phyloP scores from a whole-genome alignment of 1,284 basidiomycete genomes.

The Cutaneotrichosporon sp. region DNA sequence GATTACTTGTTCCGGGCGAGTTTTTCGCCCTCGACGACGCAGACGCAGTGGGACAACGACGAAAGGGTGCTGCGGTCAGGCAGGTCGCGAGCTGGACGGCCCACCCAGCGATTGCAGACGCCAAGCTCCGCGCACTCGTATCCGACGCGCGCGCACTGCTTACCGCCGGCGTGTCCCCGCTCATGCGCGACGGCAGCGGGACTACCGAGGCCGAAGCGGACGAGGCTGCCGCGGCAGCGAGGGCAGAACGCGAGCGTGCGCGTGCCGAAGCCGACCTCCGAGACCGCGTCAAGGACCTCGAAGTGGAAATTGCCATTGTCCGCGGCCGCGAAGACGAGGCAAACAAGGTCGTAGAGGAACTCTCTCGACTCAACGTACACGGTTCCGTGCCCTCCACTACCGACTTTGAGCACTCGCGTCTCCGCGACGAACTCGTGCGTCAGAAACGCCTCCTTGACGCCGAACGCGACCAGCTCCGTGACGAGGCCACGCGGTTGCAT shows the following conservation, averaged over 20 bases:
- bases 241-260: constrained; percentile 28
- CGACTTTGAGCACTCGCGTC: constrained; percentile 20
- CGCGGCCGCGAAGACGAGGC: constrained; percentile 36
- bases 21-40: constrained; percentile 9
- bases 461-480: constrained; percentile 62
- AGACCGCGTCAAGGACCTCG: constrained; percentile 42
- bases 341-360: constrained; percentile 32
- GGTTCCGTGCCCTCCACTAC: constrained; percentile 14
- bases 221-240: constrained; percentile 25
- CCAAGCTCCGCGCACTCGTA: constrained; percentile 31
- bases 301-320: constrained; percentile 40
- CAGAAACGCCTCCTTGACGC: constrained; percentile 54
- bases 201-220: constrained; percentile 14
- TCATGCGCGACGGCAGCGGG: constrained; percentile 7
- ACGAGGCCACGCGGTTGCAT: constrained; percentile 59
- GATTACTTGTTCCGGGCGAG: constrained; percentile 3
- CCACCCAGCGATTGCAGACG: constrained; percentile 43
- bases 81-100: constrained; percentile 39
- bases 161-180: constrained; percentile 4
- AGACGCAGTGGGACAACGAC: not conserved
- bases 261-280: constrained; percentile 28
- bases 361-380: constrained; percentile 28
- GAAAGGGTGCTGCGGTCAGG: too few relatives aligned
- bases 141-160: constrained; percentile 27
- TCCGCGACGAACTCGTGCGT: constrained; percentile 24